Base-by-base conservation (phyloP, 352 stramenopile species). In the Blastocystis sp. region DNA sequence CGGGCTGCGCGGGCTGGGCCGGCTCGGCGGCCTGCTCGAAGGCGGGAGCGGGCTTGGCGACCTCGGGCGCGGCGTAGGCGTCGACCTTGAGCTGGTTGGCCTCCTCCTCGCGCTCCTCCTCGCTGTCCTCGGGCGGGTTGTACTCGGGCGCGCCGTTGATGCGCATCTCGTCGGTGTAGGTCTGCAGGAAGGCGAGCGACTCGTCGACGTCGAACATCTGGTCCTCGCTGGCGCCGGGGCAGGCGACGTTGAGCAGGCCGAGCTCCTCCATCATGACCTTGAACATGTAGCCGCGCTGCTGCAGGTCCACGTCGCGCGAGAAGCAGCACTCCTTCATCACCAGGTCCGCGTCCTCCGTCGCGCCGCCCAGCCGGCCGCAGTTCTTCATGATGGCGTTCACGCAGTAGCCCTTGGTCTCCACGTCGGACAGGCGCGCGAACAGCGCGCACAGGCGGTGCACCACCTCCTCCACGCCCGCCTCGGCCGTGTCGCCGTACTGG, bases 231-330 rank as follows among this genome's bases (percentile, higher is more conserved):
- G 95, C 93, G 81, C 94, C 93, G 17, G 93, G 93, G 89, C 93
- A 95, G 0, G 92, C 1, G 89, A 90, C 93, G 95, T 94, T 5
- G 95, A 89, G 19, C 21, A 88, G 52, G 17, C 64, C 64, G 41
- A 65, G 62, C 79, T 95, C 94, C 82, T 96, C 97, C 56, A 96
- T 93, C 52, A 99, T 92, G 4, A 92, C 93, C 19, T 98, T 91
- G 89, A 99, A 98, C 92, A 99, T 96, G 78, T 98, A 95, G 91
- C 96, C 98, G n/a, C 96, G 95, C 91, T 98, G 95, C 90, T 99
- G 96, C 41, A 99, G 91, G 89, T 99, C 96, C 45, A 95, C 95
- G 90, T 97, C 96, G 34, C 93, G 93, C 48, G 94, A 98, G 62
- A 93, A 93, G 77, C 95, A 97, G 91, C 98, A 98, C 89, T 98